phyloP scores from a whole-genome alignment of 148 eudicot species.

The Linanthus parryae region DNA sequence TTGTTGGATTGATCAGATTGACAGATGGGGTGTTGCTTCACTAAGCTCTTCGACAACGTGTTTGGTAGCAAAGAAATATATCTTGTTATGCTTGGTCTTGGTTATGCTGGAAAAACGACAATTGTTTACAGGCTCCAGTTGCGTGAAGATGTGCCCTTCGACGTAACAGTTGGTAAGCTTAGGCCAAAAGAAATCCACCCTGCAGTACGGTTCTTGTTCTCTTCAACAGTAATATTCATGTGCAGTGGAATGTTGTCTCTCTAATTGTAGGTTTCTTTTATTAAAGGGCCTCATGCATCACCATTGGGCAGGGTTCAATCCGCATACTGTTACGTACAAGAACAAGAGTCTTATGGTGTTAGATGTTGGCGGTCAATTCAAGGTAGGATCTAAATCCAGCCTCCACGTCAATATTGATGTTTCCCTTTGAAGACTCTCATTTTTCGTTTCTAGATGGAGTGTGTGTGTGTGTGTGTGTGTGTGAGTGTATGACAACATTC shows the following conservation, averaged over 20 bases:
- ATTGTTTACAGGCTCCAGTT: slow-evolving; percentile 15
- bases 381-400: slow-evolving; percentile 5
- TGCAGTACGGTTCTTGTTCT: background rate
- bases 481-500: too few relatives aligned
- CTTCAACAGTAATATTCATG: background rate
- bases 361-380: slow-evolving; percentile 19
- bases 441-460: background rate
- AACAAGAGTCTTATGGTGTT: slow-evolving; percentile 12
- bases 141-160: slow-evolving; percentile 13
- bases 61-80: slow-evolving; percentile 11
- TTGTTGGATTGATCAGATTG: slow-evolving; percentile 1
- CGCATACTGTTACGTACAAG: slow-evolving; percentile 13
- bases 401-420: background rate
- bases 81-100: slow-evolving; percentile 11
- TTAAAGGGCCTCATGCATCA: background rate
- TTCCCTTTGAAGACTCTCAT: background rate
- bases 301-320: slow-evolving; percentile 10
- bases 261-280: background rate
- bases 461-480: background rate
- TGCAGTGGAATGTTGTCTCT: background rate
- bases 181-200: too few relatives aligned
- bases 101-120: slow-evolving; percentile 13
- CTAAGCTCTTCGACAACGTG: slow-evolving; percentile 12
- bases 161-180: slow-evolving; percentile 12
- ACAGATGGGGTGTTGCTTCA: slow-evolving; percentile 17